Evolutionary conservation across 2,329 filamentous ascomycete genomes (phyloP).

Genomic region (Akanthomyces dipterigenus): DNA sequence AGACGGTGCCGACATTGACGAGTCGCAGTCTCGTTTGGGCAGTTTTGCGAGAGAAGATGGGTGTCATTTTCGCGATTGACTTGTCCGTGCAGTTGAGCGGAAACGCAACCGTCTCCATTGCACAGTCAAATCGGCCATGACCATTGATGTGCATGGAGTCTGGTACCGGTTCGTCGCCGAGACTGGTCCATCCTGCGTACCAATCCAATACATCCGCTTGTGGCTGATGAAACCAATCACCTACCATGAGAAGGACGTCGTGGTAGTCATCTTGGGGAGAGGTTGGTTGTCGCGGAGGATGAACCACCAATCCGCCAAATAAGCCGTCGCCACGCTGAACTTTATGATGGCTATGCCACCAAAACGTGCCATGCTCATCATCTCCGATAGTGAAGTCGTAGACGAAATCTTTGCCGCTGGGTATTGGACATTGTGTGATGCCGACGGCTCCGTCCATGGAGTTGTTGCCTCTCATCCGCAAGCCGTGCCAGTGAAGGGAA

Average conservation of each 20-base stretch:
- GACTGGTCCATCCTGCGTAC: slow-evolving; percentile 24
- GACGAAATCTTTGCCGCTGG: slow-evolving; percentile 26
- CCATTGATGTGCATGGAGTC: slow-evolving; percentile 31
- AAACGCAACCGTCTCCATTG: slow-evolving; percentile 21
- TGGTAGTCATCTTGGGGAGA: slow-evolving; percentile 26
- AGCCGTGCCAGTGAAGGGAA: slow-evolving; percentile 44
- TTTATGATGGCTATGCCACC: slow-evolving; percentile 55
- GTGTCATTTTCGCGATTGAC: slow-evolving; percentile 9
- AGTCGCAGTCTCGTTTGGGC: slow-evolving; percentile 15
- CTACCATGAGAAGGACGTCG: slow-evolving; percentile 45
- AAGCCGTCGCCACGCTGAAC: slow-evolving; percentile 46
- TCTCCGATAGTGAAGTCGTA: slow-evolving; percentile 46
- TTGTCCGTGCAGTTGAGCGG: slow-evolving; percentile 18
- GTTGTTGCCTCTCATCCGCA: slow-evolving; percentile 37
- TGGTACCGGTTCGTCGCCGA: slow-evolving; percentile 35
- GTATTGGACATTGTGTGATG: slow-evolving; percentile 35
- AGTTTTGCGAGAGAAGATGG: slow-evolving; percentile 14
- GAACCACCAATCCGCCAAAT: slow-evolving; percentile 51
- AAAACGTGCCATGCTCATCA: slow-evolving; percentile 48
- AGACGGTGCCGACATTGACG: slow-evolving; percentile 20
- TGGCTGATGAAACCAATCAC: slow-evolving; percentile 32
- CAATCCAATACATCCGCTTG: slow-evolving; percentile 27
- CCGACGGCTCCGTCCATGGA: slow-evolving; percentile 41
- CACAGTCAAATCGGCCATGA: slow-evolving; percentile 23
- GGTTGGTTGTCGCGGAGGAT: slow-evolving; percentile 34